A percentile compares a stretch with the other conserved stretches of the same genome.
Conservation (phyloP, 208 protist genomes). For the Acanthamoeba sp. region DNA sequence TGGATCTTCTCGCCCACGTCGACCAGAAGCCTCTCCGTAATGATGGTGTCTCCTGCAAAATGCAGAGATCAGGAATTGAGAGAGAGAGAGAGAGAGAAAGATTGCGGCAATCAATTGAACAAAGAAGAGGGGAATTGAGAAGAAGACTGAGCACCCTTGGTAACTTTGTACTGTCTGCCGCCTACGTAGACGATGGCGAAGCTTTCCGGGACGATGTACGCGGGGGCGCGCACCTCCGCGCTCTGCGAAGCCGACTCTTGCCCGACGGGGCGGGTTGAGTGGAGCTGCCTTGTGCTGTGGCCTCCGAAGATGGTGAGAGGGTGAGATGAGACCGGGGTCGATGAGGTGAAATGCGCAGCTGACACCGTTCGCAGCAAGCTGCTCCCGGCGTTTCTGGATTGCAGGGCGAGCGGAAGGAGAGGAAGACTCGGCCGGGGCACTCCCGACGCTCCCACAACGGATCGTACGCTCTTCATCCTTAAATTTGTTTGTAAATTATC, state of each 20-base stretch:
- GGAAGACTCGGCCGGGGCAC: not conserved
- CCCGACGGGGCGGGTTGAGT: not conserved
- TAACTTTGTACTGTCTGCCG: slow-evolving; percentile 55
- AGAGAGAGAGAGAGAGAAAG: not conserved
- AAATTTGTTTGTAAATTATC: not conserved
- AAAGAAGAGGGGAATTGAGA: not conserved
- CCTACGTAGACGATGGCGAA: slow-evolving; percentile 44
- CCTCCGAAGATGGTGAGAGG: not conserved
- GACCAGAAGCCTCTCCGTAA: not conserved
- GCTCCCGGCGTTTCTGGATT: not conserved
- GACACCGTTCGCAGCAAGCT: not conserved
- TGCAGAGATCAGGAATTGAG: not conserved
- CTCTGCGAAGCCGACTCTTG: not conserved
- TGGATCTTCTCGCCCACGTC: slow-evolving; percentile 9
- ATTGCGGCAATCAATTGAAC: not conserved
- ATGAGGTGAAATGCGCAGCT: slow-evolving; percentile 7
- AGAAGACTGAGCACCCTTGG: not conserved
- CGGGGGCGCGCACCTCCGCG: not conserved
- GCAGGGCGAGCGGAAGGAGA: not conserved
- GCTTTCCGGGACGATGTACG: slow-evolving; percentile 40
- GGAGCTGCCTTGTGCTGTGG: not conserved
- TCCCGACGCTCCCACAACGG: not conserved
- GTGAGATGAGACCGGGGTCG: not conserved
- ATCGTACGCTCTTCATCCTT: slow-evolving; percentile 12
- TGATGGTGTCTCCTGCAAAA: not conserved